Base-by-base conservation (phyloP, 2,329 filamentous ascomycete genomes). In the Pestalotiopsis sp. region DNA sequence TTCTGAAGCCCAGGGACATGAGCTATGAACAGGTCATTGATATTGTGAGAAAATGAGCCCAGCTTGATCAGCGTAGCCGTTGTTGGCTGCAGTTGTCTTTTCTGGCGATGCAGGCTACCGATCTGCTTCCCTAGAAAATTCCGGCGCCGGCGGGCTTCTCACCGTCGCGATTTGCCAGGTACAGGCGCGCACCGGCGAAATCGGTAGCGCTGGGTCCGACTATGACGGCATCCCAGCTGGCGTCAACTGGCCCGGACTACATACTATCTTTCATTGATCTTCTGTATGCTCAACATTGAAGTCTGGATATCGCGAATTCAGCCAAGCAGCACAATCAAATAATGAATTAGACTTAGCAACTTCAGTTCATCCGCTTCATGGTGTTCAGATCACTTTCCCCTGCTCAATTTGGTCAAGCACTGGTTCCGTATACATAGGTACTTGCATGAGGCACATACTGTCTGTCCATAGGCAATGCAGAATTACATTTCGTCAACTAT, bases 1-100 rank as follows among this genome's bases (percentile, higher is more conserved):
- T 73, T 64, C 70, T 72, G 72, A 77, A 66, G 70, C 74, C 76
- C 72, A 75, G 74, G 75, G 76, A 77, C 77, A 79, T 78, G 71
- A 71, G 76, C 74, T 79, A 76, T 71, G 68, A 69, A 62, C 67
- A 68, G 66, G 68, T 68, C 76, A 78, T 78, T 68, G 61, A 71
- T 49, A 3, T 45, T 58, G 36, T 20, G 11, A 60, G 31, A 36
- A 41, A 14, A 13, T n/a, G 38, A 23, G 31, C 25, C 36, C 27
- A 23, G 6, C 14, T 66, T 5, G 45, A 68, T 67, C 66, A 57
- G 68, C 49, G 63, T 68, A 69, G 61, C 68, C 23, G 20, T 58
- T 59, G 11, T 65, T 39, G 64, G n/a, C 20, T 27, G 38, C 11
- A 14, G 23, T 52, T n/a, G n/a, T 14, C 31, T 17, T 27, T 49